Conservation (phyloP, 768 basidiomycete genomes). For the Panaeolus papilionaceus region DNA sequence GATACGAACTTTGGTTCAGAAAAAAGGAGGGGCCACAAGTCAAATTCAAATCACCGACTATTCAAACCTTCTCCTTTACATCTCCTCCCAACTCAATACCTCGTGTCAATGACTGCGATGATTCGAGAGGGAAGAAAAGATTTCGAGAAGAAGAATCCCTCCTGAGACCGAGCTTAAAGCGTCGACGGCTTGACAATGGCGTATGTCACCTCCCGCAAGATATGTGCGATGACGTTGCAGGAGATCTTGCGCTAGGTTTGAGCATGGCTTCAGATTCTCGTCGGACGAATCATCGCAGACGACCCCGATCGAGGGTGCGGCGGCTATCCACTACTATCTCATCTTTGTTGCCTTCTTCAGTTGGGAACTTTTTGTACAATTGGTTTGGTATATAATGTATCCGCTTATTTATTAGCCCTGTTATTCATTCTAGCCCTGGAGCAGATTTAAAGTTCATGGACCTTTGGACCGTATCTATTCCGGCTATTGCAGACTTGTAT, state of each 20-base stretch:
- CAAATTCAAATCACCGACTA: background rate
- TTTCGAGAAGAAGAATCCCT: background rate
- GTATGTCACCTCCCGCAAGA: background rate
- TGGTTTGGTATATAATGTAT: background rate
- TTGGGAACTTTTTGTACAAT: background rate
- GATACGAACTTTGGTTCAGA: background rate
- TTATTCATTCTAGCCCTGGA: background rate
- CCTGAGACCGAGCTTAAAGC: constrained; percentile 6
- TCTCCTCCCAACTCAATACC: background rate
- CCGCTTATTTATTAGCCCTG: background rate
- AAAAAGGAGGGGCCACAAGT: background rate
- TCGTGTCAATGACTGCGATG: background rate
- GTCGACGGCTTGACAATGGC: background rate
- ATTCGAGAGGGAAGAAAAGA: background rate
- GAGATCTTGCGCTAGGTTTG: background rate
- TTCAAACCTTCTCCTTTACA: constrained; percentile 8
- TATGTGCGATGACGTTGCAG: background rate
- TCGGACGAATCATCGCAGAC: background rate
- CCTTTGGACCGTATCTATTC: too few relatives aligned
- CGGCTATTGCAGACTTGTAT: too few relatives aligned
- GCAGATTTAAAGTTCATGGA: too few relatives aligned
- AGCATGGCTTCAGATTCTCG: background rate
- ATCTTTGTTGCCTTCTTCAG: background rate
- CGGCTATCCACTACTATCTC: background rate
- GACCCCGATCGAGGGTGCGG: background rate